phyloP scores from a whole-genome alignment of 352 stramenopile species.

The Halophytophthora batemanensis region DNA sequence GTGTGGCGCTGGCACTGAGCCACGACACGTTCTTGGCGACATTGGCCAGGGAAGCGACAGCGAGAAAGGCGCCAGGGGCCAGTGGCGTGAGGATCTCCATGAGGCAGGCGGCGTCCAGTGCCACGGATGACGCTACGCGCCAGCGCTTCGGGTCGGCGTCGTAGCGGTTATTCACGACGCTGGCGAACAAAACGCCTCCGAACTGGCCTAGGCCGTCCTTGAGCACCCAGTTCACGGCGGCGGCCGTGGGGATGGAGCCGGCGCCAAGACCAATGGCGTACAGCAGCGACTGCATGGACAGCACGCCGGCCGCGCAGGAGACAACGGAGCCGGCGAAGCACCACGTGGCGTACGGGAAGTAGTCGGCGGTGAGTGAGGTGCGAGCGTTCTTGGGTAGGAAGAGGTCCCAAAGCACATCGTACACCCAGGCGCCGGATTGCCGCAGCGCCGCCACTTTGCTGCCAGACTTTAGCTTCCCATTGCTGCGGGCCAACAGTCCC shows the following conservation, averaged over 20 bases:
- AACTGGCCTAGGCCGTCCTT: constrained; percentile 97
- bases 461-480: background rate
- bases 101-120: constrained; percentile 89
- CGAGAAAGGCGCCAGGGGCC: constrained; percentile 83
- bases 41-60: constrained; percentile 87
- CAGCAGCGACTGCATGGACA: constrained; percentile 94
- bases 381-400: constrained; percentile 90
- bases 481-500: constrained; percentile 7
- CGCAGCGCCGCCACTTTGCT: constrained; percentile 16
- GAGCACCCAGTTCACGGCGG: constrained; percentile 95
- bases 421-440: constrained; percentile 30
- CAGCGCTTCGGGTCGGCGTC: constrained; percentile 95
- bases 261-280: constrained; percentile 92
- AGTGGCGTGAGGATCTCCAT: constrained; percentile 90
- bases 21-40: constrained; percentile 96
- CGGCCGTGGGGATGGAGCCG: constrained; percentile 82
- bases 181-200: constrained; percentile 93
- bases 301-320: constrained; percentile 81
- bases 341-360: constrained; percentile 87
- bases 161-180: constrained; percentile 90
- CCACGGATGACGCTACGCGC: constrained; percentile 88
- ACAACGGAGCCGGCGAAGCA: constrained; percentile 79
- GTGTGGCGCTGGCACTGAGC: constrained; percentile 91
- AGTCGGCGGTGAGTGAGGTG: constrained; percentile 78
- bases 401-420: constrained; percentile 66